Percentiles rank a stretch among this genome's conserved stretches.
These are phyloP conservation scores for Peniophora sp. DNA, from an alignment of 1,284 basidiomycete species.

Conservation along the genomic window DNA sequence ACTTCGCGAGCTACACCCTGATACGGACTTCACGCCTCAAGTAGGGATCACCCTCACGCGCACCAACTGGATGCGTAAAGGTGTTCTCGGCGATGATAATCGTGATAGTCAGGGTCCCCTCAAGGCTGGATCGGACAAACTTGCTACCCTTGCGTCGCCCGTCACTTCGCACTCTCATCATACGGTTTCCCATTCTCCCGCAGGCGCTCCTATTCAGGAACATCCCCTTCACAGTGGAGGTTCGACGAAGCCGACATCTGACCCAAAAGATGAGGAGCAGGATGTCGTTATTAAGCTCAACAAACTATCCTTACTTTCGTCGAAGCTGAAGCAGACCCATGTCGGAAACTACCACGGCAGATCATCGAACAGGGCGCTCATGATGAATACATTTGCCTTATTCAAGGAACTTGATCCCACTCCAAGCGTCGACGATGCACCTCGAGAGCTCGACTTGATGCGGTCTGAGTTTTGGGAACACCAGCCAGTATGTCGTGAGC, in stretches of 20 bases:
- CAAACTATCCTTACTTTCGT: constrained; percentile 4
- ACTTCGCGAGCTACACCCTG: constrained; percentile 17
- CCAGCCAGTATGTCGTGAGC: neutral
- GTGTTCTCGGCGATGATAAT: neutral
- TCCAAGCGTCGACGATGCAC: constrained; percentile 7
- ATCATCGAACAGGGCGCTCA: constrained; percentile 39
- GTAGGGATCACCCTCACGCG: neutral
- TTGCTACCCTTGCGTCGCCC: neutral
- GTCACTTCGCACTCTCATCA: neutral
- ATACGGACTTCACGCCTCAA: neutral
- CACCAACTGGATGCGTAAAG: neutral
- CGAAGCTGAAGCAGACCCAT: constrained; percentile 24
- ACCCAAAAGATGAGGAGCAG: neutral
- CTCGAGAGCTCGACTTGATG: neutral
- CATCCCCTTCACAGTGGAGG: constrained; percentile 12
- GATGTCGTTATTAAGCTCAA: constrained; percentile 6
- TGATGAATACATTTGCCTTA: constrained; percentile 38
- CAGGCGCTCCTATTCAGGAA: constrained; percentile 15
- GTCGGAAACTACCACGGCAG: constrained; percentile 35
- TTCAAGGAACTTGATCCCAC: constrained; percentile 3
- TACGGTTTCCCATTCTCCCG: neutral
- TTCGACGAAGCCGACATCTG: too few species aligned
- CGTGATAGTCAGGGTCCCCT: neutral
- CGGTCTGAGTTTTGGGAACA: neutral
- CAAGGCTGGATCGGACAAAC: neutral